Evolutionary conservation across 2,329 filamentous ascomycete species (phyloP), one percentile per base, ranked within the genome.

Genomic region (Pyricularia sp.): DNA sequence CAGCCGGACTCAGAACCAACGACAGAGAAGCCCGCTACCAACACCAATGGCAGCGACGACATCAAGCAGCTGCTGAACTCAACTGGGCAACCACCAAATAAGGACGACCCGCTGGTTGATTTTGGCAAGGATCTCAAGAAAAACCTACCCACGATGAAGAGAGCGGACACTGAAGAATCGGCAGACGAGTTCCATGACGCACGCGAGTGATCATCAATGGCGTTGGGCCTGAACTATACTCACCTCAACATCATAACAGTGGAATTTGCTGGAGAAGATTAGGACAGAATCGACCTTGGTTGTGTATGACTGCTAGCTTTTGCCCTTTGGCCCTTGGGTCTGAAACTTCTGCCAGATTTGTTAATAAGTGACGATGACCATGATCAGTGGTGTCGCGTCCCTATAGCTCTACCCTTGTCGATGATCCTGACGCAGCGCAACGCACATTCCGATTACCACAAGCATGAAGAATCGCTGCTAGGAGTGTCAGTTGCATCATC

Each of bases 61-160:
- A 82, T 86, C 50, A 74, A 82, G 50, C 69, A 72, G 11, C 73
- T 86, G 76, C 77, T 87, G 23, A 74, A 78, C 33, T 76, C 80
- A 10, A 87, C 85, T 5, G 83, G 84, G 14, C 81, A 79, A 69
- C 80, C 78, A 23, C 78, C 80, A 0, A 71, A 73, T 17, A 64
- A 33, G 5, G 77, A 82, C 0, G 84, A 85, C 0, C 83, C 85
- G 1, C 76, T 88, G 65, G 80, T 88, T 42, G 84, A 89, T 74
- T 88, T 89, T 69, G 79, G 83, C 20, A 73, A 81, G 12, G 86
- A 88, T 69, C 63, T 88, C 75, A 83, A 83, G 75, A 83, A 82
- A 69, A 75, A 79, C 28, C 73, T 88, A 55, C 84, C 84, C 1
- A 23, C 4, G 69, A 69, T 78, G 65, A 78, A 77, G 74, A 75